Evolutionary conservation across 108 stramenopile genomes (phyloP), one percentile per base, ranked within the genome.

Genomic region (Cafeteria roenbergensis): DNA sequence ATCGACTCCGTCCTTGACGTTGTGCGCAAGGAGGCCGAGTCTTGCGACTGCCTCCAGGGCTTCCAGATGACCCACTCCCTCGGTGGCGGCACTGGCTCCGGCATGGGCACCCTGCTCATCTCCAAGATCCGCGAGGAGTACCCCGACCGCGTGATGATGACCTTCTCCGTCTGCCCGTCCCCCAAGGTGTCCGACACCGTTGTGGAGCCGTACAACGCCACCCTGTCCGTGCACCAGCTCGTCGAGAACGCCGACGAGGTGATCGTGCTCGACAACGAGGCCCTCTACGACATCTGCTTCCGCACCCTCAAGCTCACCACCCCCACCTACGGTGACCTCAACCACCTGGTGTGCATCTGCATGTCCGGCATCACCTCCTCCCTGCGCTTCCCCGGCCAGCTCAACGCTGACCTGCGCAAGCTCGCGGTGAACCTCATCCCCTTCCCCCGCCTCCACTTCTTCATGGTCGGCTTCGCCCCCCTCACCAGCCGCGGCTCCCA

Each of bases 221-320:
- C 90, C 38, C 90, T 93, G 51, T 90, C 92, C 28, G 85, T 93
- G 36, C 92, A 93, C 68, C 90, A 91, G 85, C 83, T 93, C 62
- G 90, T 93, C 51, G 92, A 93, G 82, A 91, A 93, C 70, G 90
- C 90, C 55, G 92, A 91, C 75, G 89, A 91, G 82, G 88, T 85
- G 75, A 90, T 87, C 72, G 87, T 87, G 57, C 87, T 93, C 74
- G 92, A 93, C 75, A 91, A 91, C 81, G 92, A 93, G 74, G 92
- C 92, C 50, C 86, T 93, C 38, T 91, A 91, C 78, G 90, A 93
- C 69, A 87, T 87, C 63, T 87, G 86, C 80, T 80, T 87, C 74
- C 82, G 86, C 61, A 87, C 86, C 51, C 73, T 87, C 62, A 83
- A 83, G 68, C 80, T 87, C 57, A 57, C 84, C 62, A 85, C 76